Evolutionary conservation across 2,329 filamentous ascomycete genomes (phyloP).

Genomic region (Pseudogymnoascus sp.): DNA sequence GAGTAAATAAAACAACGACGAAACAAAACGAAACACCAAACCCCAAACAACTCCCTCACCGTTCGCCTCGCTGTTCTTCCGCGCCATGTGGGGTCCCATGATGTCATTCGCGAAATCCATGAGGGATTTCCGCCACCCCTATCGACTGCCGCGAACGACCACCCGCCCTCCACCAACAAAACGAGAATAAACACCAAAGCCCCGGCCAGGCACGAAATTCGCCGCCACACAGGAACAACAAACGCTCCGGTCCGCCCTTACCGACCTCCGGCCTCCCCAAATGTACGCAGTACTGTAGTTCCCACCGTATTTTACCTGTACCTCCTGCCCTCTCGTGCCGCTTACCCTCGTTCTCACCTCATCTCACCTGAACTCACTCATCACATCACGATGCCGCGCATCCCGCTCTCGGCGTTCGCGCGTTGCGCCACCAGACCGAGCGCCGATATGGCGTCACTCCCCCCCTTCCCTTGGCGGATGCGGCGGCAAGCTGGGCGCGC

Average conservation of each 20-base stretch:
- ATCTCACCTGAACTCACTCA: too few species aligned
- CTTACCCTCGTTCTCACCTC: too few species aligned
- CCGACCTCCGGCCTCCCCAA: background rate
- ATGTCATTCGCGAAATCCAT: background rate
- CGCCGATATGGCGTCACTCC: background rate
- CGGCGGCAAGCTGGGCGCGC: background rate
- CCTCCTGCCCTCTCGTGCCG: too few species aligned
- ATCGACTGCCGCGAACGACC: background rate
- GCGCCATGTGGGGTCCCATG: background rate
- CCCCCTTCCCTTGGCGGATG: background rate
- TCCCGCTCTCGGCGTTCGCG: background rate
- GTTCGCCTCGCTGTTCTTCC: background rate
- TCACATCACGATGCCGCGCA: background rate
- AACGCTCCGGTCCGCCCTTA: background rate
- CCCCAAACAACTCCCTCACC: background rate
- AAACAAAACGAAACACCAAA: background rate
- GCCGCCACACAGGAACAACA: background rate
- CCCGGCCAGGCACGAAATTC: too few species aligned
- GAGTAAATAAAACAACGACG: background rate
- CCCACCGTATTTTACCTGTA: too few species aligned
- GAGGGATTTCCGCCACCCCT: background rate
- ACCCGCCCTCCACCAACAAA: background rate
- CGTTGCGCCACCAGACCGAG: background rate
- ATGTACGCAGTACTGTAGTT: too few species aligned
- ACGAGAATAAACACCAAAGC: background rate